These are phyloP conservation scores for Fragaria vesca DNA, from an alignment of 306 rosid species.

Conservation along the genomic window DNA sequence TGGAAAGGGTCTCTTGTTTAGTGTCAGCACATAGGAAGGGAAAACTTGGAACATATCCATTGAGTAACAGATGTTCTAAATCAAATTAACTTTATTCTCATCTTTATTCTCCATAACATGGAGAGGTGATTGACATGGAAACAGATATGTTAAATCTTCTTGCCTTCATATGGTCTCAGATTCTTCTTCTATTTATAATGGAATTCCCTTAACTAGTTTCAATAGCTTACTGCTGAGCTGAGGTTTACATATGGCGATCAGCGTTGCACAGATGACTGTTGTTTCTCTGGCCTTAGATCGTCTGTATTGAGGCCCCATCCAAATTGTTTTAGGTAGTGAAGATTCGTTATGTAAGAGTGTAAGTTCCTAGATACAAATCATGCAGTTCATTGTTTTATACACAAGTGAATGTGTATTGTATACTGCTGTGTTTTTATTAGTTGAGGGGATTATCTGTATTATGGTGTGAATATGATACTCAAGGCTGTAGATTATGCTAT, in stretches of 20 bases:
- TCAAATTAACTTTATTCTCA: neutral
- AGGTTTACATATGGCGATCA: neutral
- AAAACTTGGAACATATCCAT: neutral
- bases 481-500: slow-evolving; percentile 14
- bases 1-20: neutral
- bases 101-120: too few species aligned
- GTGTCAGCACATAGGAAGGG: neutral
- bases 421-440: neutral
- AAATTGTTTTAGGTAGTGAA: neutral
- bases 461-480: slow-evolving; percentile 16
- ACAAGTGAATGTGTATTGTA: neutral
- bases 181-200: neutral
- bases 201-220: neutral
- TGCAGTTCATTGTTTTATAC: neutral
- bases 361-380: neutral
- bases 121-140: neutral
- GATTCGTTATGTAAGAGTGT: neutral
- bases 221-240: neutral
- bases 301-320: neutral
- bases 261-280: neutral
- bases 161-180: neutral
- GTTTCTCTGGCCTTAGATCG: neutral
- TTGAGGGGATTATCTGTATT: neutral
- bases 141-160: neutral
- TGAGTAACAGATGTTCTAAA: neutral